Percentiles rank a stretch among this genome's conserved stretches.
These are phyloP conservation scores for Phytophthora rubi DNA, from an alignment of 352 stramenopile species.

Conservation along the genomic window DNA sequence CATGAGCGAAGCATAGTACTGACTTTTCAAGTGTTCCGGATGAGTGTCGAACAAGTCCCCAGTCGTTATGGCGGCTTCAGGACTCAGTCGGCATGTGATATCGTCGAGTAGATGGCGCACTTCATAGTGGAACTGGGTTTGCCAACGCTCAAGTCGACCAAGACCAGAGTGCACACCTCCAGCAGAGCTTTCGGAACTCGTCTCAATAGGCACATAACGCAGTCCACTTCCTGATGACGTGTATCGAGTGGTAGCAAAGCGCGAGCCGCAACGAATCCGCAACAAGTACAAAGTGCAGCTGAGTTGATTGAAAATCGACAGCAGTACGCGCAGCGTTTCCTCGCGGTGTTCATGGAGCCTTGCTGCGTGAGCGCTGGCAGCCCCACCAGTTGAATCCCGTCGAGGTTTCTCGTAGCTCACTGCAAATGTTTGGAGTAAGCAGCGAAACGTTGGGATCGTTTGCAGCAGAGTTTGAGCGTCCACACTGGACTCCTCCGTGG, in stretches of 20 bases:
- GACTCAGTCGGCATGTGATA: conserved; percentile 19
- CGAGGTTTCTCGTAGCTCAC: conserved; percentile 11
- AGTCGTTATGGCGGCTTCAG: conserved; percentile 15
- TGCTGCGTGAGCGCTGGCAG: conserved; percentile 21
- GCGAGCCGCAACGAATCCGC: conserved; percentile 34
- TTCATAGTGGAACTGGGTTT: conserved; percentile 37
- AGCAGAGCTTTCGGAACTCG: neutral
- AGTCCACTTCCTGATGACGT: neutral
- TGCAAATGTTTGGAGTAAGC: conserved; percentile 27
- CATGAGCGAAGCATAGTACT: conserved; percentile 27
- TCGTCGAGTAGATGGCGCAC: conserved; percentile 37
- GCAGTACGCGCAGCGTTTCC: conserved; percentile 30
- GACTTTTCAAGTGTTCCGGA: conserved; percentile 29
- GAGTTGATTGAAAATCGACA: conserved; percentile 34
- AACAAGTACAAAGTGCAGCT: conserved; percentile 31
- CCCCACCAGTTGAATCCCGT: conserved; percentile 13
- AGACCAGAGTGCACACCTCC: conserved; percentile 10
- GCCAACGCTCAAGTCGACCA: conserved; percentile 39
- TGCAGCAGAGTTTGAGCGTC: conserved; percentile 35
- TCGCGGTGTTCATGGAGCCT: conserved; percentile 30
- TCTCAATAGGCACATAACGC: neutral
- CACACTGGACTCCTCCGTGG: neutral
- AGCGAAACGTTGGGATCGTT: conserved; percentile 39
- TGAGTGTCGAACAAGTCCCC: conserved; percentile 29
- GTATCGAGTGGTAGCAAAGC: conserved; percentile 16